Conservation (phyloP, 805 yeast species). For the Blastobotrys peoriensis region DNA sequence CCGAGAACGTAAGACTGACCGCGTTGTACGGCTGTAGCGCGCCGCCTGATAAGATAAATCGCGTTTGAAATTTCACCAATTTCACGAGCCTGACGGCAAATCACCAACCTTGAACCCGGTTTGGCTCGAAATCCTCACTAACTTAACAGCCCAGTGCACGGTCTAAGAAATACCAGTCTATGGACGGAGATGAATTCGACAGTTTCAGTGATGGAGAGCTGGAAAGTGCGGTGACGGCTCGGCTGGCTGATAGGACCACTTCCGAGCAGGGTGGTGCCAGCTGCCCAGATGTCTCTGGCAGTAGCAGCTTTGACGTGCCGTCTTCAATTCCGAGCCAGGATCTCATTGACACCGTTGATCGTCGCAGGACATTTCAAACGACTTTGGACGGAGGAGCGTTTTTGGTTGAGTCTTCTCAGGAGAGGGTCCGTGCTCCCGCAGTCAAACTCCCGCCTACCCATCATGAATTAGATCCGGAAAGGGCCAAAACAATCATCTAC, state of each 20-base stretch:
- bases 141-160: too few relatives aligned
- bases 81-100: too few relatives aligned
- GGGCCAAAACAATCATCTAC: constrained; percentile 53
- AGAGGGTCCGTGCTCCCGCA: neutral
- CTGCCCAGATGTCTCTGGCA: neutral
- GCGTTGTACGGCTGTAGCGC: too few relatives aligned
- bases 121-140: too few relatives aligned
- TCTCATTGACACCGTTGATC: neutral
- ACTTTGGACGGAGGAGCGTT: neutral
- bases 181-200: too few relatives aligned
- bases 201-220: neutral
- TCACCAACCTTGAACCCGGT: too few relatives aligned
- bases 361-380: neutral
- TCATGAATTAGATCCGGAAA: constrained; percentile 41
- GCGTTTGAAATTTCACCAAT: too few relatives aligned
- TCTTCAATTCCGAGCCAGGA: too few relatives aligned
- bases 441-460: constrained; percentile 16
- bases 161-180: too few relatives aligned
- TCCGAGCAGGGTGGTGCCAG: neutral
- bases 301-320: too few relatives aligned
- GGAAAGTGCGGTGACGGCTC: neutral
- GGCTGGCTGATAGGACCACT: neutral
- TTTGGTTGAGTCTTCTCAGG: neutral
- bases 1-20: too few relatives aligned
- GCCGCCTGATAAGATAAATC: too few relatives aligned